A percentile compares a stretch with the other conserved stretches of the same genome.
These are phyloP conservation scores for Rhodotorula sp. DNA, from an alignment of 1,284 basidiomycete species.

Conservation along the genomic window DNA sequence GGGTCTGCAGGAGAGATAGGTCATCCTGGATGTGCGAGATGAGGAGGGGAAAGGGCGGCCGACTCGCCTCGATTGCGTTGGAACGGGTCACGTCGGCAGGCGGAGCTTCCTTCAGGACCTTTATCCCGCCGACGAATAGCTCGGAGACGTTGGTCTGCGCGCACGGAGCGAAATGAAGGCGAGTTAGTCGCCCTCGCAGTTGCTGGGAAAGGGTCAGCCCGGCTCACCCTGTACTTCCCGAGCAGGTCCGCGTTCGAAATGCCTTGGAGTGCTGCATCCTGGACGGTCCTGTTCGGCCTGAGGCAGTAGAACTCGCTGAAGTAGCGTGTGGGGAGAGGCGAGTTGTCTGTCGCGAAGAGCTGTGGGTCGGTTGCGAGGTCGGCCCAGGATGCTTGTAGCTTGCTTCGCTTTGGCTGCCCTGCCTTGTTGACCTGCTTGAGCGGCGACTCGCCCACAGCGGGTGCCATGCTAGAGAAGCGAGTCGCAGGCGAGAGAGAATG, in stretches of 20 bases:
- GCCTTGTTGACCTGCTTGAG: constrained; percentile 35
- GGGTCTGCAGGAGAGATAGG: constrained; percentile 26
- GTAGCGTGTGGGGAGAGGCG: constrained; percentile 17
- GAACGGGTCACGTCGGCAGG: constrained; percentile 21
- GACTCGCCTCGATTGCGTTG: constrained; percentile 38
- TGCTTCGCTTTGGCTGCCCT: background rate
- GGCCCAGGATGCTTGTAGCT: constrained; percentile 25
- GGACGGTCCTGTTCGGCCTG: constrained; percentile 2
- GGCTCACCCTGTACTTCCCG: constrained; percentile 23
- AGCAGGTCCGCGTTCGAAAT: constrained; percentile 23
- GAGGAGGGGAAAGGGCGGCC: no score
- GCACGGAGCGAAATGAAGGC: background rate
- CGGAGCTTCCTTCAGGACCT: constrained; percentile 30
- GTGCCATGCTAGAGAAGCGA: background rate
- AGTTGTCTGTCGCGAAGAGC: constrained; percentile 8
- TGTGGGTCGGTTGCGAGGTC: constrained; percentile 11
- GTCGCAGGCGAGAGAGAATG: background rate
- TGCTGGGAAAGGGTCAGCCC: background rate
- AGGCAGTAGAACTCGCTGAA: constrained; percentile 44
- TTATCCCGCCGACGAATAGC: constrained; percentile 39
- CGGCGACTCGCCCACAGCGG: constrained; percentile 14
- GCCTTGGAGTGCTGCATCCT: constrained; percentile 14
- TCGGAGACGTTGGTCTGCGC: constrained; percentile 39
- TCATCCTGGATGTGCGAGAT: background rate
- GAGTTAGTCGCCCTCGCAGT: no score